Evolutionary conservation across 331 rosid genomes (phyloP).

Genomic region (Quercus lobata): DNA sequence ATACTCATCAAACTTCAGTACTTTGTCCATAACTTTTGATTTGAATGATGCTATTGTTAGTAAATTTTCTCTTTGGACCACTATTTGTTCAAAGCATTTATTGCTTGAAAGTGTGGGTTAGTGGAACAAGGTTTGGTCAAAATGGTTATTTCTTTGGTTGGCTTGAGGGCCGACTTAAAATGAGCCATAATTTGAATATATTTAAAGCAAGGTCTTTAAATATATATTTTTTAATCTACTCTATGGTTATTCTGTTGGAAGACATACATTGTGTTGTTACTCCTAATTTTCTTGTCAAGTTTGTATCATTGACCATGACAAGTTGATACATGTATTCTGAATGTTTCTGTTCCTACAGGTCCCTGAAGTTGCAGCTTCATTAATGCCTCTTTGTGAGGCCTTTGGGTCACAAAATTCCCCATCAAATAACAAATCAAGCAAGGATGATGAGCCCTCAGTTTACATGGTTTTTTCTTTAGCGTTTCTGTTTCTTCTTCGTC

Average conservation of each 20-base stretch:
- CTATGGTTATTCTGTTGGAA: conserved; percentile 2
- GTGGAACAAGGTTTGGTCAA: not conserved
- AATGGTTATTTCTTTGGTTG: not conserved
- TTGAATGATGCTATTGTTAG: not conserved
- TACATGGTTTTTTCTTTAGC: conserved; percentile 74
- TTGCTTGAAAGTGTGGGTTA: no score
- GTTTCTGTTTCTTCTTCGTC: conserved; percentile 66
- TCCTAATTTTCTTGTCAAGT: not conserved
- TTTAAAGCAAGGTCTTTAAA: not conserved
- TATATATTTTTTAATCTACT: not conserved
- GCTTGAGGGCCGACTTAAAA: not conserved
- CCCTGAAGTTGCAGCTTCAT: conserved; percentile 64
- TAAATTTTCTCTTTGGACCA: not conserved
- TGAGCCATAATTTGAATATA: not conserved
- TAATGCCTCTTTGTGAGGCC: conserved; percentile 75
- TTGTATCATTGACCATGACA: not conserved
- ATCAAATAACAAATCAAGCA: conserved; percentile 27
- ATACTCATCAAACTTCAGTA: not conserved
- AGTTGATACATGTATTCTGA: conserved; percentile 4
- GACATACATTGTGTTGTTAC: not conserved
- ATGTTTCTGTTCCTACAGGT: conserved; percentile 39
- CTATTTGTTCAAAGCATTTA: not conserved
- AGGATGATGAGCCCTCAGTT: conserved; percentile 43
- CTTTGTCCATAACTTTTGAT: no score
- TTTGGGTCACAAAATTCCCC: conserved; percentile 65